These are phyloP conservation scores for Eucalyptus pauciflora DNA, from an alignment of 345 rosid genomes.

Conservation along the genomic window DNA sequence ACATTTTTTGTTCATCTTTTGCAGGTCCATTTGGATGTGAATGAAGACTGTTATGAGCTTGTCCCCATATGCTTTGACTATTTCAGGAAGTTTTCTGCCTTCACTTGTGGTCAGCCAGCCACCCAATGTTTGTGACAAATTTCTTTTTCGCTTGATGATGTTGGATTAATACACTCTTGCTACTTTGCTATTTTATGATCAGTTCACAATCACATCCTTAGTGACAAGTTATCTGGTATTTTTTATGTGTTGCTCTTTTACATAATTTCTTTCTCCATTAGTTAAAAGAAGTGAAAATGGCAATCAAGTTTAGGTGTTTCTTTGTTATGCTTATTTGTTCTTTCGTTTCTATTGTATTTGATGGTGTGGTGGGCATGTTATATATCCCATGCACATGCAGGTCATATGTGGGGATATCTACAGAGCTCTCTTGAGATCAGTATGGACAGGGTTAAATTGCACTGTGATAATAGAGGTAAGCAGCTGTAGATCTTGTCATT, in stretches of 20 bases:
- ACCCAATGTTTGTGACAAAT: constrained; percentile 40
- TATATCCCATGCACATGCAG: constrained; percentile 36
- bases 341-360: constrained; percentile 12
- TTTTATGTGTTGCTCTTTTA: not conserved
- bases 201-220: not conserved
- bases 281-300: not conserved
- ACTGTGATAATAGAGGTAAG: constrained; percentile 34
- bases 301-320: not conserved
- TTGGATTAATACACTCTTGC: constrained; percentile 25
- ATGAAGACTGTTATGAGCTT: constrained; percentile 28
- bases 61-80: constrained; percentile 27
- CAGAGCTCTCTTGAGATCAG: constrained; percentile 27
- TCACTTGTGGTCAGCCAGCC: constrained; percentile 29
- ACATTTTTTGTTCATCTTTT: constrained; percentile 32
- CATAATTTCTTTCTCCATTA: not conserved
- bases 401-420: constrained; percentile 17
- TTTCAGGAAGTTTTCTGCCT: constrained; percentile 36
- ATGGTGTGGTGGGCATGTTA: constrained; percentile 26
- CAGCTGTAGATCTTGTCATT: constrained; percentile 2
- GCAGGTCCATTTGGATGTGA: constrained; percentile 48
- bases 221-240: not conserved
- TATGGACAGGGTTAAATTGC: constrained; percentile 22
- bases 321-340: not conserved
- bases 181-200: not conserved
- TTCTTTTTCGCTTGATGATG: constrained; percentile 47